These are phyloP conservation scores for Aureobasidium subglaciale DNA, from an alignment of 2,329 filamentous ascomycete genomes.

Conservation along the genomic window DNA sequence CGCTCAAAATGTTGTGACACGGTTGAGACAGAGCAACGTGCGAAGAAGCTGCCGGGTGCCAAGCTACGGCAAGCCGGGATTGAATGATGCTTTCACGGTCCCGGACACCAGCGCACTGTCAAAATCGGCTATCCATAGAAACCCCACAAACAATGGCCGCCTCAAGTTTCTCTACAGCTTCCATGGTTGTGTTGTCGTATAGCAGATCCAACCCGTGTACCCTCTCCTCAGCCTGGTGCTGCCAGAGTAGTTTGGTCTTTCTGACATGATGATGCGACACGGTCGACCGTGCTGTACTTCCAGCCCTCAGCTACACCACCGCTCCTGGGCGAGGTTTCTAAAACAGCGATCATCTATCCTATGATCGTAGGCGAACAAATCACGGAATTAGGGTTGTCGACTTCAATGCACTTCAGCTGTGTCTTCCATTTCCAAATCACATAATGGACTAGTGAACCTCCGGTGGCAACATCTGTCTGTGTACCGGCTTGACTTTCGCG, in stretches of 20 bases:
- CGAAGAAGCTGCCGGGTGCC: constrained; percentile 8
- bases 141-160: constrained; percentile 9
- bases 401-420: background rate
- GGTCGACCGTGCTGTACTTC: background rate
- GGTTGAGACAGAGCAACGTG: constrained; percentile 6
- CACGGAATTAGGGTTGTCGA: constrained; percentile 5
- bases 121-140: constrained; percentile 1
- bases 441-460: constrained; percentile 14
- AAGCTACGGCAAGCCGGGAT: constrained; percentile 9
- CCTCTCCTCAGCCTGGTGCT: constrained; percentile 1
- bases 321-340: background rate
- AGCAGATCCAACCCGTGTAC: background rate
- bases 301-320: background rate
- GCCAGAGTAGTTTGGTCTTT: background rate
- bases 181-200: background rate
- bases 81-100: constrained; percentile 2
- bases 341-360: constrained; percentile 2
- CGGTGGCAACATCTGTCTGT: constrained; percentile 10
- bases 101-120: constrained; percentile 5
- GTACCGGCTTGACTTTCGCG: constrained; percentile 9
- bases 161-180: constrained; percentile 3
- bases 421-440: constrained; percentile 6
- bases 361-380: background rate
- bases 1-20: constrained; percentile 1
- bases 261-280: constrained; percentile 13